Conservation (phyloP, 164 flowering plant genomes). For the Warburgia ugandensis region DNA sequence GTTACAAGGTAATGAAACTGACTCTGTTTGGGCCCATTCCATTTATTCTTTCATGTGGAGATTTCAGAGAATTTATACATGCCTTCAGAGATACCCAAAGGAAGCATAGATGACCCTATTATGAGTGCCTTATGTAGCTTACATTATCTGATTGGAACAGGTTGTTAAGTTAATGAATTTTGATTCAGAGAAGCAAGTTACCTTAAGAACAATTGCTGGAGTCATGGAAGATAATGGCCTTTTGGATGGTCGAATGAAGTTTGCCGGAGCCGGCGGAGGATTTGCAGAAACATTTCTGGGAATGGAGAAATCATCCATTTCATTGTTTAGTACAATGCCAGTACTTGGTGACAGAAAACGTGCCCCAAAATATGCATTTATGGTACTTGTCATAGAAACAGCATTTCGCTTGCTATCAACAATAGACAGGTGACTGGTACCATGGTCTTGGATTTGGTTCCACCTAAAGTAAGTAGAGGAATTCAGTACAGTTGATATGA, state of each 20-base stretch:
- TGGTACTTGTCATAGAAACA: slow-evolving; percentile 55
- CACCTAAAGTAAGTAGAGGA: slow-evolving; percentile 33
- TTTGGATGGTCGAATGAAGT: slow-evolving; percentile 48
- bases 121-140: too few species aligned
- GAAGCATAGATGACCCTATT: too few species aligned
- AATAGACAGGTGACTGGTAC: slow-evolving; percentile 57
- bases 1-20: too few species aligned
- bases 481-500: too few species aligned
- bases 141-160: too few species aligned
- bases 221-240: slow-evolving; percentile 75
- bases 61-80: too few species aligned
- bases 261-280: slow-evolving; percentile 52
- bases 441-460: slow-evolving; percentile 53
- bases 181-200: slow-evolving; percentile 1
- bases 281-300: slow-evolving; percentile 21
- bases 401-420: slow-evolving; percentile 54
- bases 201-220: slow-evolving; percentile 60
- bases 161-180: background rate
- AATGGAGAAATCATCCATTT: slow-evolving; percentile 73
- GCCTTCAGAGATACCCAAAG: too few species aligned
- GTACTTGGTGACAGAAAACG: slow-evolving; percentile 42
- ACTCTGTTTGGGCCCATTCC: too few species aligned
- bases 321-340: slow-evolving; percentile 67
- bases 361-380: slow-evolving; percentile 52
- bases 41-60: too few species aligned